Evolutionary conservation across 345 rosid genomes (phyloP).

Genomic region (Salix arbutifolia): DNA sequence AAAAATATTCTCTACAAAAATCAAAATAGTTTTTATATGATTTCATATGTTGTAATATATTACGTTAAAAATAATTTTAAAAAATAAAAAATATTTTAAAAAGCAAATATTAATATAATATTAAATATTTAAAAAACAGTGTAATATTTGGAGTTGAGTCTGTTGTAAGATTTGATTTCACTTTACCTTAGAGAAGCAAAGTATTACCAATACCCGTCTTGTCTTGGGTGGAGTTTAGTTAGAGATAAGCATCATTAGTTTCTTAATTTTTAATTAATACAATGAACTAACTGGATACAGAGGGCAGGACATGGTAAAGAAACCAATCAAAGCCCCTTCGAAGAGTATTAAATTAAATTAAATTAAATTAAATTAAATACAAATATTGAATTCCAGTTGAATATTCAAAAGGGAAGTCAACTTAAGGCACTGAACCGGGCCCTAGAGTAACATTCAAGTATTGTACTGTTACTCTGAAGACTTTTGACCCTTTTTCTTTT

Average conservation of each 20-base stretch:
- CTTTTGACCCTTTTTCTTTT: neutral
- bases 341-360: neutral
- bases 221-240: neutral
- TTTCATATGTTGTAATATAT: too few relatives aligned
- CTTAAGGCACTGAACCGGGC: neutral
- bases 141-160: neutral
- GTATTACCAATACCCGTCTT: neutral
- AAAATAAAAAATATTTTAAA: too few relatives aligned
- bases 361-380: too few relatives aligned
- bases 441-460: neutral
- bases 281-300: neutral
- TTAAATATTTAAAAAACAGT: too few relatives aligned
- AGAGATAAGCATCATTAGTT: neutral
- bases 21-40: too few relatives aligned
- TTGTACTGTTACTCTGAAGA: neutral
- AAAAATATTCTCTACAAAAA: too few relatives aligned
- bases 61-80: too few relatives aligned
- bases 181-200: constrained; percentile 2
- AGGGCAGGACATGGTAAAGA: neutral
- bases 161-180: neutral
- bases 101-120: too few relatives aligned
- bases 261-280: neutral
- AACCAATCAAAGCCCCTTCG: neutral
- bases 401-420: constrained; percentile 4
- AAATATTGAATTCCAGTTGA: neutral